Percentiles rank a stretch among this genome's conserved stretches.
phyloP scores from a whole-genome alignment of 192 early-diverging fungal genomes.

The Cetraspora pellucida region DNA sequence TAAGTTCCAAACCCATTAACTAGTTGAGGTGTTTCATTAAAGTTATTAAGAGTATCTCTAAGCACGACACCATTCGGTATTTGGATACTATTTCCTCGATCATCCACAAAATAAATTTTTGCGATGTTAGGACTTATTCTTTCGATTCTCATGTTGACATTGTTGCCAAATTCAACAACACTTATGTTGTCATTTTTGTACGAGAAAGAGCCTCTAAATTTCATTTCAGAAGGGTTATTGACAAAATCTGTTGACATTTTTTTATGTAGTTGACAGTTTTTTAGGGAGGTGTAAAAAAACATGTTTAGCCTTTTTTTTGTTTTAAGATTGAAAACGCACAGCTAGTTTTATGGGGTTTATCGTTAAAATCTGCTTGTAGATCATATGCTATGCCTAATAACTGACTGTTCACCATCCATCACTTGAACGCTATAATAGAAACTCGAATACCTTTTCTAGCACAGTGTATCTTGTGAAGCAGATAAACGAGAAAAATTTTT shows the following conservation, averaged over 20 bases:
- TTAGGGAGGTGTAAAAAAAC: too few relatives aligned
- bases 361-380: too few relatives aligned
- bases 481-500: too few relatives aligned
- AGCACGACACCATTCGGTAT: neutral
- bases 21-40: neutral
- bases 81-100: neutral
- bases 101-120: neutral
- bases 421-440: too few relatives aligned
- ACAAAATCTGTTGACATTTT: neutral
- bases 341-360: too few relatives aligned
- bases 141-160: constrained; percentile 9
- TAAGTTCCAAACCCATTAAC: neutral
- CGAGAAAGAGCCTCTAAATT: neutral
- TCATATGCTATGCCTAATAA: too few relatives aligned
- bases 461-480: too few relatives aligned
- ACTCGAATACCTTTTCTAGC: too few relatives aligned
- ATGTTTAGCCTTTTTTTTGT: too few relatives aligned
- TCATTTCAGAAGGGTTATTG: neutral
- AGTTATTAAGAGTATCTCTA: neutral
- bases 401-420: too few relatives aligned
- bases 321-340: too few relatives aligned
- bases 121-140: neutral
- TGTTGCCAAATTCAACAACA: neutral
- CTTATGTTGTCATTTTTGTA: constrained; percentile 7
- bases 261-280: too few relatives aligned